phyloP scores from a whole-genome alignment of 2,329 filamentous ascomycete genomes.

The Calonectria hongkongensis region DNA sequence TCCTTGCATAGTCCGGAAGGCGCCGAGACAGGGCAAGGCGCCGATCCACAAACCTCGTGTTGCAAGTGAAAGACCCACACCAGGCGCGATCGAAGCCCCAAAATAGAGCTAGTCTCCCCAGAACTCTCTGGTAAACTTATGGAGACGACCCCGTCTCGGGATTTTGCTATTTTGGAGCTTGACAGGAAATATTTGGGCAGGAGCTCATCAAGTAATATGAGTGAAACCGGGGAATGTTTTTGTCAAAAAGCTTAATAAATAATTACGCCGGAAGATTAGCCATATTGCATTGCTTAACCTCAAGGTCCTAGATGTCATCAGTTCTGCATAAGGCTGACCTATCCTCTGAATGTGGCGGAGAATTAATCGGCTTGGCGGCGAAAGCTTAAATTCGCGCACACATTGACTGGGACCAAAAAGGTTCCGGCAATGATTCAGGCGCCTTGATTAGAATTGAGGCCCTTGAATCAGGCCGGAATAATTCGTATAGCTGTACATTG shows the following conservation, averaged over 20 bases:
- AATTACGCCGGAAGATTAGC: too few species aligned
- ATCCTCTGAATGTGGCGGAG: background rate
- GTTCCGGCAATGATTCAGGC: background rate
- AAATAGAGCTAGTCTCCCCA: constrained; percentile 1
- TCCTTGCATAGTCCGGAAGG: constrained; percentile 20
- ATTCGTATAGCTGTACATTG: background rate
- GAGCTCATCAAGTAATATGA: background rate
- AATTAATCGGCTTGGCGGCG: background rate
- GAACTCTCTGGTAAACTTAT: background rate
- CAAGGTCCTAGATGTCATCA: too few species aligned
- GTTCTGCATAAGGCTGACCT: background rate
- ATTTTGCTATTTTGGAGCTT: constrained; percentile 3
- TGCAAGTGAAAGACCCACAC: constrained; percentile 9
- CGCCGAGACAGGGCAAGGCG: background rate
- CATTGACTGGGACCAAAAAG: background rate
- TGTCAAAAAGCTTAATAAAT: background rate
- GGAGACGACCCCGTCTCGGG: constrained; percentile 11
- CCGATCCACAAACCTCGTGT: constrained; percentile 23
- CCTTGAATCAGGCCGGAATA: background rate
- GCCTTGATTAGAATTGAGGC: too few species aligned
- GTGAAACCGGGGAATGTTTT: background rate
- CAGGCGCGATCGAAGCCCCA: constrained; percentile 5
- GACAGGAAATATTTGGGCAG: background rate
- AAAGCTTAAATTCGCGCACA: constrained; percentile 4
- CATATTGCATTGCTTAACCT: background rate